These are phyloP conservation scores for Amauroascus verrucosus DNA, from an alignment of 2,329 filamentous ascomycete genomes.

Conservation along the genomic window DNA sequence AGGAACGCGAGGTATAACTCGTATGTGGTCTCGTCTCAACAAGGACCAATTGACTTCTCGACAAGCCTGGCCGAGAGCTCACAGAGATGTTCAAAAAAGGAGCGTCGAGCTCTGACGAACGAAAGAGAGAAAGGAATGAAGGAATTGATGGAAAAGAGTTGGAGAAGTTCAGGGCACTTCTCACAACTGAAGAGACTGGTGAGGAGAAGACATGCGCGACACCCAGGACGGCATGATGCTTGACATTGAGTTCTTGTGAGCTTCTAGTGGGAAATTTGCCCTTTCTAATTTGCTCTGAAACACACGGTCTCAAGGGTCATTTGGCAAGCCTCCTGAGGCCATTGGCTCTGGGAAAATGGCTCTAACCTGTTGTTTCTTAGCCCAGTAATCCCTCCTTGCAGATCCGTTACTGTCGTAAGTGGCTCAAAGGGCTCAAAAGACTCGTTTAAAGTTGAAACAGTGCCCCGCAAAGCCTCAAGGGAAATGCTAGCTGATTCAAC, in stretches of 20 bases:
- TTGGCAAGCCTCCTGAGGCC: neutral
- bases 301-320: conserved; percentile 1
- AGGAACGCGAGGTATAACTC: neutral
- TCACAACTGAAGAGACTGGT: neutral
- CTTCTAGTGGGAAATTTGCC: neutral
- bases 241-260: neutral
- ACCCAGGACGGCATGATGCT: conserved; percentile 1
- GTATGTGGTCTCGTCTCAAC: conserved; percentile 1
- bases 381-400: neutral
- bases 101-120: conserved; percentile 10
- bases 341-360: neutral
- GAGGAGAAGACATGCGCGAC: neutral
- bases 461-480: neutral
- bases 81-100: neutral
- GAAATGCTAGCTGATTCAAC: neutral
- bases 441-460: conserved; percentile 11
- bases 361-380: conserved; percentile 7
- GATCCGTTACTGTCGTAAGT: neutral
- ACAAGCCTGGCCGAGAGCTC: conserved; percentile 9
- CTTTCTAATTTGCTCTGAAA: conserved; percentile 12
- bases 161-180: neutral
- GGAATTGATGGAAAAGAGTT: neutral
- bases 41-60: neutral
- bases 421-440: neutral
- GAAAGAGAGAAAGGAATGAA: neutral